These are phyloP conservation scores for Colletotrichum noveboracense DNA, from an alignment of 2,329 filamentous ascomycete genomes.

Conservation along the genomic window DNA sequence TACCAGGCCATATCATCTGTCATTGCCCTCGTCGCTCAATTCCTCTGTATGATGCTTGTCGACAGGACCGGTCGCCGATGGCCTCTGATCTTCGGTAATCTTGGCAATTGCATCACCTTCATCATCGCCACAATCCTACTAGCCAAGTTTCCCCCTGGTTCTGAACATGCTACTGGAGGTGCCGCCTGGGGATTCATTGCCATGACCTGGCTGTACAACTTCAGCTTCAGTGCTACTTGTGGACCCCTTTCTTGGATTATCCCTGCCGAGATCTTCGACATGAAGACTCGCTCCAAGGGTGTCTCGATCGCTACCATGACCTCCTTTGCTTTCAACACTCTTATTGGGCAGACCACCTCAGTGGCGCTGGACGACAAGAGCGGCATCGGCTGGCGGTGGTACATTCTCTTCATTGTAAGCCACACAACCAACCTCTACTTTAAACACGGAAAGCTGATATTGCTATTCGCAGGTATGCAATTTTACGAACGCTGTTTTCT, in stretches of 20 bases:
- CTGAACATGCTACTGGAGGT: slow-evolving; percentile 35
- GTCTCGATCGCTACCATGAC: slow-evolving; percentile 78
- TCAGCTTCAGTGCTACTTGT: slow-evolving; percentile 74
- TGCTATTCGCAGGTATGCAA: slow-evolving; percentile 57
- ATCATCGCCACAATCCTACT: slow-evolving; percentile 66
- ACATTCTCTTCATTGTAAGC: slow-evolving; percentile 48
- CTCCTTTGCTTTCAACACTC: slow-evolving; percentile 77
- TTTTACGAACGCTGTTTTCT: slow-evolving; percentile 52
- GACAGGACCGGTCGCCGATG: slow-evolving; percentile 74
- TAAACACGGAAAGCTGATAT: background rate
- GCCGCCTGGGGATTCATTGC: slow-evolving; percentile 76
- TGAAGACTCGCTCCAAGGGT: slow-evolving; percentile 74
- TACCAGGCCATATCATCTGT: slow-evolving; percentile 80
- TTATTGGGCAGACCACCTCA: slow-evolving; percentile 74
- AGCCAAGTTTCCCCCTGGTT: slow-evolving; percentile 64
- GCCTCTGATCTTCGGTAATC: slow-evolving; percentile 74
- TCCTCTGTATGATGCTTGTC: slow-evolving; percentile 70
- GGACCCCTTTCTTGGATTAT: slow-evolving; percentile 69
- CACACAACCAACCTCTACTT: background rate
- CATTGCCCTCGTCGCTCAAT: slow-evolving; percentile 72
- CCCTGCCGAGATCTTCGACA: slow-evolving; percentile 79
- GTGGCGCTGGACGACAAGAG: slow-evolving; percentile 49
- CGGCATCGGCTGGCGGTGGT: slow-evolving; percentile 53
- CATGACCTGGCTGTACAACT: slow-evolving; percentile 81
- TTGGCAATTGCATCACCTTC: slow-evolving; percentile 74